Evolutionary conservation across 805 yeast genomes (phyloP).

Genomic region (Candida qinlingensis): DNA sequence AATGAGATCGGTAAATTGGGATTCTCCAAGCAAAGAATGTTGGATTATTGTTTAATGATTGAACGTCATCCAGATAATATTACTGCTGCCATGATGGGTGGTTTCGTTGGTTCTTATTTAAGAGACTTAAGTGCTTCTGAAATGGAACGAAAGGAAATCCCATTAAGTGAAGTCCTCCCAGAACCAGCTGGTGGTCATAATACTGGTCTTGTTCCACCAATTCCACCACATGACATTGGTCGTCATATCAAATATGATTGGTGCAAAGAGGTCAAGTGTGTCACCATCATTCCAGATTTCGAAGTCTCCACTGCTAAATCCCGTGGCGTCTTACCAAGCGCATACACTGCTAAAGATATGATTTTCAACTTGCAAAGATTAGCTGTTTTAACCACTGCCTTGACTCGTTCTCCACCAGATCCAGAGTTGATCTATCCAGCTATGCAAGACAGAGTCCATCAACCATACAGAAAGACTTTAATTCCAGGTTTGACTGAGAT

Average conservation of each 20-base stretch:
- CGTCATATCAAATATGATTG: conserved; percentile 81
- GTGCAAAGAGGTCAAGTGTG: conserved; percentile 77
- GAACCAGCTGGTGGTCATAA: conserved; percentile 66
- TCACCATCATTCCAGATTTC: conserved; percentile 89
- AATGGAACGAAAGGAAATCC: conserved; percentile 70
- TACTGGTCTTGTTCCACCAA: conserved; percentile 65
- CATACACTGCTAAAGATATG: conserved; percentile 74
- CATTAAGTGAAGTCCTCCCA: conserved; percentile 79
- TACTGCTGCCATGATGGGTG: conserved; percentile 99
- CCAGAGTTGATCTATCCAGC: conserved; percentile 83
- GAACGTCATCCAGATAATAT: conserved; percentile 98
- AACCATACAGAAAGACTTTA: conserved; percentile 89
- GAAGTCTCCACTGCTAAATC: conserved; percentile 92
- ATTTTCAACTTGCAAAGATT: conserved; percentile 91
- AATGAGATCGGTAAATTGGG: conserved; percentile 74
- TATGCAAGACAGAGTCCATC: conserved; percentile 96
- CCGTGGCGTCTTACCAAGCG: conserved; percentile 80
- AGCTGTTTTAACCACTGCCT: conserved; percentile 87
- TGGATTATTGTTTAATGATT: conserved; percentile 93
- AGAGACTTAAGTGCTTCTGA: conserved; percentile 74
- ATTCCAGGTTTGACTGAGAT: conserved; percentile 90
- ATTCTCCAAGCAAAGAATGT: conserved; percentile 71
- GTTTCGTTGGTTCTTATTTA: conserved; percentile 92
- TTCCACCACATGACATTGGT: conserved; percentile 86
- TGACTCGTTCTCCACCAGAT: conserved; percentile 79